A percentile compares a stretch with the other conserved stretches of the same genome.
phyloP scores from a whole-genome alignment of 495 filamentous ascomycete species.

The Neurospora sp. region DNA sequence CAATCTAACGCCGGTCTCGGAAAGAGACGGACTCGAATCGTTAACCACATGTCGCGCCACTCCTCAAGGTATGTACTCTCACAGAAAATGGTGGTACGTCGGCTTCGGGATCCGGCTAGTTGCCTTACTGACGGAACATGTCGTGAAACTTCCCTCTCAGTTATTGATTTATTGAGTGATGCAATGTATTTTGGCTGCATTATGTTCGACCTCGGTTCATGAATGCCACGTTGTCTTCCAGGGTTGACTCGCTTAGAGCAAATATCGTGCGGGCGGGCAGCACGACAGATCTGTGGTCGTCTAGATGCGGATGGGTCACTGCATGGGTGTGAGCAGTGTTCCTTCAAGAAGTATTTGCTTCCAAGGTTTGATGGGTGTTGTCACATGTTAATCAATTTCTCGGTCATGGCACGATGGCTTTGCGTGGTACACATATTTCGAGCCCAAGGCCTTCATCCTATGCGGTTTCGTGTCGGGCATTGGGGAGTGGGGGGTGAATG shows the following conservation, averaged over 20 bases:
- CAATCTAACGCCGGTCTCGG: neutral
- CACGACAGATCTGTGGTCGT: neutral
- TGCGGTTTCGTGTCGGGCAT: neutral
- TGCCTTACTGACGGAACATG: neutral
- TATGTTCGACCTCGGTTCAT: neutral
- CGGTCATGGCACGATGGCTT: neutral
- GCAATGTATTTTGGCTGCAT: neutral
- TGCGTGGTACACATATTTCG: neutral
- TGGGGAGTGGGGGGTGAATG: neutral
- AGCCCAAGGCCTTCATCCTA: neutral
- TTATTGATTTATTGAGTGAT: neutral
- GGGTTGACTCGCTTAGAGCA: neutral
- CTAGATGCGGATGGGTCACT: neutral
- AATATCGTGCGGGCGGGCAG: neutral
- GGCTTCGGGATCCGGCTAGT: neutral
- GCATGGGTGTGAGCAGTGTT: neutral
- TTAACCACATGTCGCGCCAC: neutral
- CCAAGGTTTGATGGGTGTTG: neutral
- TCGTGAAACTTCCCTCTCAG: neutral
- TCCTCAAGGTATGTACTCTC: neutral
- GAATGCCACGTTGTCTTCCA: neutral
- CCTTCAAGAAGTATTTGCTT: neutral
- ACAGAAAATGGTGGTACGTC: neutral
- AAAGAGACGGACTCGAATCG: neutral
- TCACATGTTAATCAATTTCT: neutral